Conservation (phyloP, 306 rosid species). For the Dryas drummondii region DNA sequence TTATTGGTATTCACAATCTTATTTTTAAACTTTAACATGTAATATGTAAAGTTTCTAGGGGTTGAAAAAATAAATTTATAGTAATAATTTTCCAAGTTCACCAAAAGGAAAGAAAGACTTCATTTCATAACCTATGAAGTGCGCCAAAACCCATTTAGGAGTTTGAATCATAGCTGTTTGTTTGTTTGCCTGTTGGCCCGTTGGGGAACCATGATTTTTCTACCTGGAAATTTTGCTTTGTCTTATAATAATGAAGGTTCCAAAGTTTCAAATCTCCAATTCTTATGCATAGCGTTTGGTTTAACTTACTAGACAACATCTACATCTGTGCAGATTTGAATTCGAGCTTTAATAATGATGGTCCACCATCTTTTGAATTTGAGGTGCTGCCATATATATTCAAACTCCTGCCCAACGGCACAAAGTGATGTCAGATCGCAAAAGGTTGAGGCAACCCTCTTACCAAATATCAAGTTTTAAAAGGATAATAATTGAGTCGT, state of each 20-base stretch:
- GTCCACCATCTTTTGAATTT: neutral
- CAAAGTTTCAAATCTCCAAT: neutral
- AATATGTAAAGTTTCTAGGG: too few species aligned
- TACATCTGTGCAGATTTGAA: neutral
- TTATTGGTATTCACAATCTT: too few species aligned
- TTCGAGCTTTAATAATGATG: neutral
- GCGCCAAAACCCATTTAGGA: neutral
- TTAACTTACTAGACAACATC: neutral
- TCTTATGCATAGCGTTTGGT: neutral
- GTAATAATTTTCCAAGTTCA: too few species aligned
- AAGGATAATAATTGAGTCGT: too few species aligned
- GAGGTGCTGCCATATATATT: neutral
- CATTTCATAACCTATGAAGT: too few species aligned
- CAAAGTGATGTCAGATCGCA: slow-evolving; percentile 4
- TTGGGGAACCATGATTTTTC: neutral
- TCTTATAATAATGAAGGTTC: neutral
- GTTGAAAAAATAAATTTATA: too few species aligned
- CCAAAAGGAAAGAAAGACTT: too few species aligned
- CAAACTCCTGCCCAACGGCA: slow-evolving; percentile 5
- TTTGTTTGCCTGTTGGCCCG: neutral
- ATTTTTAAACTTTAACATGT: too few species aligned
- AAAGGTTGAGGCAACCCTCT: too few species aligned
- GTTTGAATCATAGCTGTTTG: neutral
- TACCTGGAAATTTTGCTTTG: neutral
- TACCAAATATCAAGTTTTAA: too few species aligned